phyloP scores from a whole-genome alignment of 148 eudicot genomes.

The Nyssa sinensis region DNA sequence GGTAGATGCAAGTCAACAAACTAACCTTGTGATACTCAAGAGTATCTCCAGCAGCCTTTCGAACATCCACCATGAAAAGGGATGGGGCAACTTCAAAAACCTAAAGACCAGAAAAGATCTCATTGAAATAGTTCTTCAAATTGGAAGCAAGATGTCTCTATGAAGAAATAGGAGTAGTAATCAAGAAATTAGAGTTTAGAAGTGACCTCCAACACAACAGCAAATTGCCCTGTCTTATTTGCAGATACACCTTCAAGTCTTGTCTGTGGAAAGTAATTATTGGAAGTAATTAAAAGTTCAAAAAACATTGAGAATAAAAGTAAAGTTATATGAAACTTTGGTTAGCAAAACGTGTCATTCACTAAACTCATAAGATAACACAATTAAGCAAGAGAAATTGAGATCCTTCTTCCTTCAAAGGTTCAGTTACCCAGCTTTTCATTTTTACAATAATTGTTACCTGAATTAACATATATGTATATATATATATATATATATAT shows the following conservation, averaged over 20 bases:
- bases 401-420: background rate
- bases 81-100: conserved; percentile 94
- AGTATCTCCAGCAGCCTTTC: conserved; percentile 72
- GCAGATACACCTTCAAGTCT: conserved; percentile 89
- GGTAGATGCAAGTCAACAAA: background rate
- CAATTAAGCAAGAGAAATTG: background rate
- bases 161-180: conserved; percentile 1
- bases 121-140: background rate
- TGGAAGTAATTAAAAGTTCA: conserved; percentile 5
- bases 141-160: conserved; percentile 11
- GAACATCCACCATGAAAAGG: conserved; percentile 96
- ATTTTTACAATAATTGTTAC: too few relatives aligned
- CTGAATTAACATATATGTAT: too few relatives aligned
- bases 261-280: conserved; percentile 43
- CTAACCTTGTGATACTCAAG: conserved; percentile 82
- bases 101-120: conserved; percentile 25
- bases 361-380: background rate
- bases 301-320: background rate
- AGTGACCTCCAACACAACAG: conserved; percentile 81
- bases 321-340: background rate
- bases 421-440: too few relatives aligned
- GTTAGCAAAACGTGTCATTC: background rate
- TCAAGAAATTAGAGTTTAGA: conserved; percentile 11
- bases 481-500: too few relatives aligned
- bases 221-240: conserved; percentile 62